Base-by-base conservation (phyloP, 371 early-diverging fungal genomes). In the Mucor saturninus region DNA sequence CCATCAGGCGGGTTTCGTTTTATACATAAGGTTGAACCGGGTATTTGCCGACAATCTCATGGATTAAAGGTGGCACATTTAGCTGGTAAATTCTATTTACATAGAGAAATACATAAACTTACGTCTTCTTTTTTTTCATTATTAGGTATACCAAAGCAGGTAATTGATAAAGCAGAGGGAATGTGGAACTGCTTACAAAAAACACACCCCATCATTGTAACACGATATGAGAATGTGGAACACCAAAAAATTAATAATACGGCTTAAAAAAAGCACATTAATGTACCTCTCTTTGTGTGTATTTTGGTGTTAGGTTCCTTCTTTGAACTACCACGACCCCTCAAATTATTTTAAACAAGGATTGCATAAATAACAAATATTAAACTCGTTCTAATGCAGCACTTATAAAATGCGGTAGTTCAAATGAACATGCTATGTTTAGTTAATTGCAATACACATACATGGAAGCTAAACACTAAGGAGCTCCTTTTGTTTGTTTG, bases 61-160 rank as follows among this genome's bases (percentile, higher is more conserved):
- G 91, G 88, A 6, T 59, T 91, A n/a, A 83, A 87, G 56, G 89
- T 89, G 2, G 91, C 91, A 3, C 84, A 83, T 54, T 59, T 88
- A 30, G 90, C 91, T 56, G 89, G 89, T 71, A 79, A 11, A n/a
- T 28, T 13, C 5, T 15, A 54, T 54, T 11, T 31, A 57, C 14
- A 43, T 43, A 43, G 4, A 35, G 35, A 35, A 8, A 35, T 35
- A 4, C 35, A 35, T 35, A 35, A 2, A 35, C 46, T 21, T n/a
- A 35, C 38, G 7, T 48, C 9, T 3, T 49, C 11, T 39, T 21
- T 38, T 59, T 38, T 51, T 32, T 15, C 10, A 37, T 14, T n/a
- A 21, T 6, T 46, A 62, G 62, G 62, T 38, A 54, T 62, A 30
- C 62, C 62, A 11, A 26, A 32, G 3, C 14, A 37, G 9, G 55